Percentiles rank a stretch among this genome's conserved stretches.
phyloP scores from a whole-genome alignment of 495 filamentous ascomycete species.

The Aspergillus olivimuriae region DNA sequence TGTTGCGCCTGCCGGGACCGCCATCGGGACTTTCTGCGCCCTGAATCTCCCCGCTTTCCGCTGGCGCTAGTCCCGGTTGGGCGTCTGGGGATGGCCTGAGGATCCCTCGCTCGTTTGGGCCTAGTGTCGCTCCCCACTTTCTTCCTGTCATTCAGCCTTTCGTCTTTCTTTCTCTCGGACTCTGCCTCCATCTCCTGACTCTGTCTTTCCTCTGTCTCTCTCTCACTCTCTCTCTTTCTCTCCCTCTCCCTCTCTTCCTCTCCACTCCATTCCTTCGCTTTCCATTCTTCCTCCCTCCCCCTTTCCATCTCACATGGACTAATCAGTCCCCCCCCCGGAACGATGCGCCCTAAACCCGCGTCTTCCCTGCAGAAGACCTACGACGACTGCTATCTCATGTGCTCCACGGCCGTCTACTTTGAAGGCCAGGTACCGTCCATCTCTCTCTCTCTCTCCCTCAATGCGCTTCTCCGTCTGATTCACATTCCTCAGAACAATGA shows the following conservation, averaged over 20 bases:
- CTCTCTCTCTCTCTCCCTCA: neutral
- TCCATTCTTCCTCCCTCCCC: neutral
- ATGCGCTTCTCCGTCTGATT: neutral
- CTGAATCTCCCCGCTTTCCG: too few relatives aligned
- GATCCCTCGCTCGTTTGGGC: too few relatives aligned
- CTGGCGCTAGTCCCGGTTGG: too few relatives aligned
- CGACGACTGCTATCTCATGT: slow-evolving; percentile 89
- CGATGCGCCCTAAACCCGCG: slow-evolving; percentile 75
- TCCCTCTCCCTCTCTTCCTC: neutral
- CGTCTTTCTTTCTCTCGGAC: neutral
- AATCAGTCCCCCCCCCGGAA: too few relatives aligned
- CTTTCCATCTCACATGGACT: too few relatives aligned
- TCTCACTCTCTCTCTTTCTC: slow-evolving; percentile 1
- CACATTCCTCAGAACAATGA: slow-evolving; percentile 69
- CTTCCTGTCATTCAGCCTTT: neutral
- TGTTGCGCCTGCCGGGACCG: neutral
- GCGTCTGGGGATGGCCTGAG: too few relatives aligned
- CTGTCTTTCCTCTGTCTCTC: too few relatives aligned
- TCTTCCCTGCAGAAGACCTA: slow-evolving; percentile 93
- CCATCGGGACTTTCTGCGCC: neutral
- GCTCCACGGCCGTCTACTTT: slow-evolving; percentile 92
- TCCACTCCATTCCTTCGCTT: neutral
- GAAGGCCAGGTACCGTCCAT: slow-evolving; percentile 65
- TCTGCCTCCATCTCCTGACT: neutral
- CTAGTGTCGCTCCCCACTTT: neutral